Evolutionary conservation across 768 basidiomycete genomes (phyloP), one percentile per base, ranked within the genome.

Genomic region (Auriculariales sp.): DNA sequence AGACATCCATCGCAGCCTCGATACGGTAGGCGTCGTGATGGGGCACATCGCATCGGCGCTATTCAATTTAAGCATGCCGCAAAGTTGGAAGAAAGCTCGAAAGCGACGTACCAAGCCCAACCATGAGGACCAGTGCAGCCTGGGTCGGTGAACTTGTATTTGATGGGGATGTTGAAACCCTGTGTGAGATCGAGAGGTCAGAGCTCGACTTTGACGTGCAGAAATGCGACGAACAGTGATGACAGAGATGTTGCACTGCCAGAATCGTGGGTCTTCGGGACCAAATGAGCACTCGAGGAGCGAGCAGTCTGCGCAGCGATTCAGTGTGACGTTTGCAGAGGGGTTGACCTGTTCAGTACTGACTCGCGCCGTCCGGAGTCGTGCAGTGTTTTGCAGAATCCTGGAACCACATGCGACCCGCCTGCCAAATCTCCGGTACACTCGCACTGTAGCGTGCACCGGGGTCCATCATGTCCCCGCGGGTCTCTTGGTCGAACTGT

Each of bases 241-340:
- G 39, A 44, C 39, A 25, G 22, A 24, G 22, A 44, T 44, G 39
- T 44, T 44, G 39, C 39, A 44, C 22, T 44, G 39, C 39, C 39
- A 44, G 39, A 44, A 44, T 19, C 39, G 39, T 10, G 39, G 39
- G 14, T 44, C 10, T 25, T 44, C 39, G 5, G 39, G 39, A 7
- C 39, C 39, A 15, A 44, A 44, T 19, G 22, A 24, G 39, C 39
- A 44, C 22, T 44, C 39, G 6, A 44, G 39, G 22, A 44, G 39
- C 39, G 39, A 24, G 39, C 39, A 44, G 39, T 19, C 39, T 44
- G 22, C n/a, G n/a, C n/a, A 15, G 22, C 7, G n/a, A 36, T 10
- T 44, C 19, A 44, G 39, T 10, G 39, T 19, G 7, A 24, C 9
- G 22, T 12, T 19, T 7, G 6, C 14, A 19, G 19, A 25, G 22